Percentiles rank a stretch among this genome's conserved stretches.
Evolutionary conservation across 306 rosid genomes (phyloP).

Genomic region (Cicer arietinum): DNA sequence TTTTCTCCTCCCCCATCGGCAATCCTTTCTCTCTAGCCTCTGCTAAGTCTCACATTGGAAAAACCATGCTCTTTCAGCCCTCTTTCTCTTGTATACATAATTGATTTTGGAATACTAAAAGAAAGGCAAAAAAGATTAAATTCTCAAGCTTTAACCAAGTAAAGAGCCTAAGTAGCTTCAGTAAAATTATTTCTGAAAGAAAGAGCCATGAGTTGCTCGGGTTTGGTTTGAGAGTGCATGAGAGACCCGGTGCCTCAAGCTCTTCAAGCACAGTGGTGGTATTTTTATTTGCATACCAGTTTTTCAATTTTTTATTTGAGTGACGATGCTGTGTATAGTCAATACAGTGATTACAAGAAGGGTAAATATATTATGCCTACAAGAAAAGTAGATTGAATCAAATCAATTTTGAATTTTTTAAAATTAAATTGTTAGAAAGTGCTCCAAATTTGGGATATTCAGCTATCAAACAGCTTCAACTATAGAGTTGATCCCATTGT

Average conservation of each 20-base stretch:
- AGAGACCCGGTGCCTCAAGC: background rate
- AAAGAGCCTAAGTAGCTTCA: background rate
- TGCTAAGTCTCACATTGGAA: background rate
- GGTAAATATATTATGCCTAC: background rate
- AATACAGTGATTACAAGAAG: slow-evolving; percentile 7
- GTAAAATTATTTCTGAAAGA: background rate
- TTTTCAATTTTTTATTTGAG: background rate
- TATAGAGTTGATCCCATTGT: slow-evolving; percentile 24
- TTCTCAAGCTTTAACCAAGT: background rate
- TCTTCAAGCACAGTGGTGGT: background rate
- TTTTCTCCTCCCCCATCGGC: slow-evolving; percentile 1
- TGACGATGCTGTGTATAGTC: background rate
- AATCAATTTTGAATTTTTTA: background rate
- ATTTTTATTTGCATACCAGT: slow-evolving; percentile 21
- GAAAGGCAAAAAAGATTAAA: background rate
- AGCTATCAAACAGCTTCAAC: slow-evolving; percentile 27
- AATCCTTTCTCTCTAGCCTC: background rate
- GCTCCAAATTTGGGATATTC: slow-evolving; percentile 33
- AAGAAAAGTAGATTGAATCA: background rate
- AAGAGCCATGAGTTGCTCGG: background rate
- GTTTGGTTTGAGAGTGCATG: slow-evolving; percentile 20
- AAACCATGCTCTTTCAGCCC: background rate
- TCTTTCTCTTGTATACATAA: slow-evolving; percentile 15
- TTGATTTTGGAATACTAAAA: background rate
- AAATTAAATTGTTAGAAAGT: background rate